Base-by-base conservation (phyloP, 2,329 filamentous ascomycete genomes). In the Trichoderma citrinoviride region DNA sequence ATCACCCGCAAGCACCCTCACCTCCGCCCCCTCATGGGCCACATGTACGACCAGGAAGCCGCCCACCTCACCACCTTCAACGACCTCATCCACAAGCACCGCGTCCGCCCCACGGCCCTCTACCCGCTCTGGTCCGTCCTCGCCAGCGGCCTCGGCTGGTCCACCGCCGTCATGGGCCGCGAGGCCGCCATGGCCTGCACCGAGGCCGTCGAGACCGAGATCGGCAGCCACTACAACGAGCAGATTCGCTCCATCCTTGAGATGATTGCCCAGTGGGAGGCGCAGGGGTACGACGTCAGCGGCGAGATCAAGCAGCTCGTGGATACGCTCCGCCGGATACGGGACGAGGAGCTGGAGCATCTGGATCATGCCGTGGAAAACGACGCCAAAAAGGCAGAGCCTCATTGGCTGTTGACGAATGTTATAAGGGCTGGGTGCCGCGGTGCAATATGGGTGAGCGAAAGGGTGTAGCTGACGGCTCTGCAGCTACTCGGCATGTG, bases 121-220 rank as follows among this genome's bases (percentile, higher is more conserved):
- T 96, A 96, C 73, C 95, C 95, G 0, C 68, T 97, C 2, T 99
- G 95, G 95, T 87, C 89, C 49, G 82, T 87, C 7, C 87, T 93
- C 12, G 91, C 95, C 1, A 89, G 90, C 0, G 86, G 89, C 0
- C 79, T 99, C 7, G 95, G 95, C 19, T 97, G 95, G 93, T 85
- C 86, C 5, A 99, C 95, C 0, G 95, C 91, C 0, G 79, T 95
- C 47, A 84, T 99, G 83, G 93, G 95, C 0, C 86, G 92, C 55
- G 93, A 98, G 78, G 93, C 94, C 2, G 94, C 95, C 41, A 99
- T 99, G 95, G 95, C 95, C 14, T 99, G 95, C 76, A 98, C 95
- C 0, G 95, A 99, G 78, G 95, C 95, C 1, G 94, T 99, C 1
- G 95, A 99, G 82, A 99, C 94, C 7, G 95, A 98, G 81, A 99